phyloP scores from a whole-genome alignment of 2,329 filamentous ascomycete genomes.

The Apiospora arundinis region DNA sequence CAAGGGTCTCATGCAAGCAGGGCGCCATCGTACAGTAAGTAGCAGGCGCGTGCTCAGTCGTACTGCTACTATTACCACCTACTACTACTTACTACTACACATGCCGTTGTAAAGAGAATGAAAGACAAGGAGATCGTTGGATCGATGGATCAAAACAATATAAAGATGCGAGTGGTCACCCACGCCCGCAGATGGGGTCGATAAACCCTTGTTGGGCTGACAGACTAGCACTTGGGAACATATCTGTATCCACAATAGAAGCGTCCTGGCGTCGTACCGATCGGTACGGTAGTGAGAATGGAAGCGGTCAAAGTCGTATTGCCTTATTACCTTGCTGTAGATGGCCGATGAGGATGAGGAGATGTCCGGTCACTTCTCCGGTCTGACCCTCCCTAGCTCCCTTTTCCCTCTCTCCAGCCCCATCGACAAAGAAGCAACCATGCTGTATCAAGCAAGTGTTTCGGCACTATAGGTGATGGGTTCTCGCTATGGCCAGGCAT shows the following conservation, averaged over 20 bases:
- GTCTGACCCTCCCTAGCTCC: not conserved
- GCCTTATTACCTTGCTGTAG: not conserved
- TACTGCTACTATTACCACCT: not conserved
- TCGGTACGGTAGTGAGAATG: not conserved
- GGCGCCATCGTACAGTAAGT: not conserved
- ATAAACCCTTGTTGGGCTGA: not conserved
- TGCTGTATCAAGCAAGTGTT: not conserved
- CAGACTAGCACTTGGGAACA: not conserved
- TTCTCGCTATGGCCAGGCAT: not conserved
- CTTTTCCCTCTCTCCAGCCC: not conserved
- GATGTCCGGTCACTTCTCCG: not conserved
- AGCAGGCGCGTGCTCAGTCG: not conserved
- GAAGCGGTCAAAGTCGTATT: slow-evolving; percentile 10
- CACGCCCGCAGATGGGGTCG: not conserved
- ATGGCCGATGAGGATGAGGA: not conserved
- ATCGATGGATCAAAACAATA: not conserved
- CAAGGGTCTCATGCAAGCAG: not conserved
- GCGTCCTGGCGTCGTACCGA: not conserved
- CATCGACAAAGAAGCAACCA: slow-evolving; percentile 7
- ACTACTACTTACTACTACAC: not conserved
- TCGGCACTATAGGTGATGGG: not conserved
- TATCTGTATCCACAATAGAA: not conserved
- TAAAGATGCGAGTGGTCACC: slow-evolving; percentile 1
- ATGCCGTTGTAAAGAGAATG: not conserved
- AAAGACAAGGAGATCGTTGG: not conserved